Evolutionary conservation across 257 asterid species (phyloP).

Genomic region (Vinca minor): DNA sequence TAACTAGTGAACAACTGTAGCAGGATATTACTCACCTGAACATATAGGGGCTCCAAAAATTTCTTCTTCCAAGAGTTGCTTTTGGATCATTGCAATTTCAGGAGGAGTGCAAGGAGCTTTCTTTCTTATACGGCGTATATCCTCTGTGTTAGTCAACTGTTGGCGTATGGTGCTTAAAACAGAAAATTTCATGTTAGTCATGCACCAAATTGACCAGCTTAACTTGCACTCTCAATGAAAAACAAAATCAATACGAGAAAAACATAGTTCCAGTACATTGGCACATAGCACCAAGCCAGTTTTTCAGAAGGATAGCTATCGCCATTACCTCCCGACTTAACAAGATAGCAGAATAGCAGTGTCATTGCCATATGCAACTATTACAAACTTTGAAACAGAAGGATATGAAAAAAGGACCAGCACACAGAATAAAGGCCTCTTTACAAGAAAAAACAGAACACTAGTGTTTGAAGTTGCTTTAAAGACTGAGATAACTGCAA

Average conservation of each 20-base stretch:
- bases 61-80: constrained; percentile 55
- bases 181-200: constrained; percentile 18
- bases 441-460: background rate
- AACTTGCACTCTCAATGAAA: too few species aligned
- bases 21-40: constrained; percentile 43
- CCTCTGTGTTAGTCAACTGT: constrained; percentile 62
- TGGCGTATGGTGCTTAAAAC: constrained; percentile 54
- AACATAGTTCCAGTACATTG: background rate
- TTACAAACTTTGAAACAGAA: background rate
- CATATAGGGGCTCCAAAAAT: constrained; percentile 43
- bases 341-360: background rate
- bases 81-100: constrained; percentile 62
- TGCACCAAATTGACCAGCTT: background rate
- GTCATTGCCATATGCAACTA: background rate
- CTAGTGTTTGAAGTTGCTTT: too few species aligned
- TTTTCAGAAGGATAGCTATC: background rate
- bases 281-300: background rate
- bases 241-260: background rate
- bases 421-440: background rate
- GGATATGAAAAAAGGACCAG: background rate
- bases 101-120: constrained; percentile 81
- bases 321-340: background rate
- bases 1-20: background rate
- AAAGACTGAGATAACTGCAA: too few species aligned
- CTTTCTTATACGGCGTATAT: constrained; percentile 72